Conservation (phyloP, 2,329 filamentous ascomycete genomes). For the Paecilomyces formosus region DNA sequence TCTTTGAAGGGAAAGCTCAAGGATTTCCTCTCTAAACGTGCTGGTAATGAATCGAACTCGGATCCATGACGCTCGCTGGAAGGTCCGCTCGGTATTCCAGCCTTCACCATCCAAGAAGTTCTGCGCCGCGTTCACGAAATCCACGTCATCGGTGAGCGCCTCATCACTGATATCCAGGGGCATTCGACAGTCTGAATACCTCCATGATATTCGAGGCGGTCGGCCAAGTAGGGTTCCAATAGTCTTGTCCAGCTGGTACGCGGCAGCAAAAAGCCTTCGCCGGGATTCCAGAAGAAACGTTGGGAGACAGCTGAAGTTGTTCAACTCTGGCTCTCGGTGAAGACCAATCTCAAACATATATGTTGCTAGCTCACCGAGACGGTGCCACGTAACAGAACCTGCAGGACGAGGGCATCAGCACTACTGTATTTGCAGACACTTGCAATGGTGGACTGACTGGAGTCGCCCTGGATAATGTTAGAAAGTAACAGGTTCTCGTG, state of each 20-base stretch:
- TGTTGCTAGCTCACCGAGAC: conserved; percentile 18
- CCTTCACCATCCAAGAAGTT: not conserved
- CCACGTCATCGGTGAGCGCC: not conserved
- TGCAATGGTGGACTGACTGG: not conserved
- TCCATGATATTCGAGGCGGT: not conserved
- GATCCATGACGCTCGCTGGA: not conserved
- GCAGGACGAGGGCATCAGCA: too few species aligned
- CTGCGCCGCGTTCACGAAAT: not conserved
- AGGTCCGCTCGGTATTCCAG: not conserved
- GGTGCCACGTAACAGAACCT: conserved; percentile 18
- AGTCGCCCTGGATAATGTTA: not conserved
- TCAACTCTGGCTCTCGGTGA: conserved; percentile 14
- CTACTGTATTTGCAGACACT: too few species aligned
- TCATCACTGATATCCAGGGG: not conserved
- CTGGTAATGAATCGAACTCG: not conserved
- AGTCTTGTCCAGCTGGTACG: conserved; percentile 21
- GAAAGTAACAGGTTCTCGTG: not conserved
- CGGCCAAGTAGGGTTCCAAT: conserved; percentile 21
- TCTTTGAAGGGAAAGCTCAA: not conserved
- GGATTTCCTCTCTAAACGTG: not conserved
- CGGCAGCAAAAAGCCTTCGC: conserved; percentile 17
- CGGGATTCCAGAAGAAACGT: conserved; percentile 16
- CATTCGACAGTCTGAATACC: not conserved
- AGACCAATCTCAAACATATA: conserved; percentile 19
- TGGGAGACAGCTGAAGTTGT: conserved; percentile 4